phyloP scores from a whole-genome alignment of 1,284 basidiomycete species.

The Cryptococcus sp. region DNA sequence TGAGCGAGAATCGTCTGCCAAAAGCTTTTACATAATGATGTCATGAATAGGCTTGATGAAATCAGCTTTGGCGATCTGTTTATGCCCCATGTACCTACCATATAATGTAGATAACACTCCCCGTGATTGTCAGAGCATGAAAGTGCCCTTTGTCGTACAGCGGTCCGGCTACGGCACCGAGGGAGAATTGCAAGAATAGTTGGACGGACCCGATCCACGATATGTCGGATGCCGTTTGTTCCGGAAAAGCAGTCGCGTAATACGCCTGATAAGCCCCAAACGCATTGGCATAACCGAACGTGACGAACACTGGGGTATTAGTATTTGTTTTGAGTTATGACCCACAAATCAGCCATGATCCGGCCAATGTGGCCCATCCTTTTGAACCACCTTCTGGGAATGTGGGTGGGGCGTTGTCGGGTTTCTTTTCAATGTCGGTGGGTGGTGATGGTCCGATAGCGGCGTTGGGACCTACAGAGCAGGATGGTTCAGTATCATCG shows the following conservation, averaged over 20 bases:
- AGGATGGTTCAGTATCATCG: neutral
- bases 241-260: conserved; percentile 29
- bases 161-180: conserved; percentile 57
- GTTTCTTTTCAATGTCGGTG: neutral
- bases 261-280: conserved; percentile 33
- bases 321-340: neutral
- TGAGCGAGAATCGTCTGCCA: conserved; percentile 56
- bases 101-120: conserved; percentile 57
- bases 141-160: conserved; percentile 64
- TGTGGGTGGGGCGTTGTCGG: neutral
- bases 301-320: conserved; percentile 13
- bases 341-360: conserved; percentile 22
- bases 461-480: too few relatives aligned
- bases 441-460: too few relatives aligned
- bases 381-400: conserved; percentile 25
- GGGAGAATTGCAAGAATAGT: conserved; percentile 57
- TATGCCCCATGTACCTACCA: conserved; percentile 32
- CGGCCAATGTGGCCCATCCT: conserved; percentile 22
- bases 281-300: conserved; percentile 31
- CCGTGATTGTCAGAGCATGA: conserved; percentile 54
- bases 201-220: conserved; percentile 74
- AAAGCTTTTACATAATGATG: conserved; percentile 61
- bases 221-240: conserved; percentile 27
- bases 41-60: conserved; percentile 56
- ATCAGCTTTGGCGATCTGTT: neutral